These are phyloP conservation scores for Amaranthus hypochondriacus DNA, from an alignment of 148 eudicot species.

Conservation along the genomic window DNA sequence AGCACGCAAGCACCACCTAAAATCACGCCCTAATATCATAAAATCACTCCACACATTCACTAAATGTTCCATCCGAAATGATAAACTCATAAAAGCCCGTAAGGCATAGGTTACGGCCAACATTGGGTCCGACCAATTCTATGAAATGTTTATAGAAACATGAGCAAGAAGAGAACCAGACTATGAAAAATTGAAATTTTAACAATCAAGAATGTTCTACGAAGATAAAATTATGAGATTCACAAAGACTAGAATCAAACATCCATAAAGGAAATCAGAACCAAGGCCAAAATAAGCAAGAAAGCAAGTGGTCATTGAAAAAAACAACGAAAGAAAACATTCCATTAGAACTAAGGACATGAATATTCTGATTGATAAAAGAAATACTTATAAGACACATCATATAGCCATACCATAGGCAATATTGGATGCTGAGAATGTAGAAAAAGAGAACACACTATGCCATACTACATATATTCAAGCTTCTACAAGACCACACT, in stretches of 20 bases:
- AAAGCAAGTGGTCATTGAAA: too few species aligned
- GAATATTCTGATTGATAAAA: not conserved
- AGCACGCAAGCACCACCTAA: not conserved
- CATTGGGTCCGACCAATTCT: not conserved
- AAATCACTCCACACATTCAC: not conserved
- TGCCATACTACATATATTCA: not conserved
- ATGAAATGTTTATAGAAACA: too few species aligned
- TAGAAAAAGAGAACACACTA: not conserved
- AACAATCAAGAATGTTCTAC: too few species aligned
- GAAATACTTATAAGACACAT: not conserved
- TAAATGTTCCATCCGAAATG: not conserved
- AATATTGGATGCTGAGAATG: not conserved
- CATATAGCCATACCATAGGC: not conserved
- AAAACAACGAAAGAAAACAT: too few species aligned
- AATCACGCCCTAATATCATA: not conserved
- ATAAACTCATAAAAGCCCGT: not conserved
- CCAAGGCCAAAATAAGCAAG: too few species aligned
- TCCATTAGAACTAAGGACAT: not conserved
- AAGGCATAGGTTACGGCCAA: not conserved
- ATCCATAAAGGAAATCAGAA: too few species aligned
- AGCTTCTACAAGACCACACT: not conserved
- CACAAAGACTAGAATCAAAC: too few species aligned
- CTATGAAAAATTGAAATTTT: too few species aligned
- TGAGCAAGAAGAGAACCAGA: too few species aligned
- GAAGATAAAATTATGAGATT: too few species aligned